Evolutionary conservation across 1,284 basidiomycete species (phyloP).

Genomic region (Flammula alnicola): DNA sequence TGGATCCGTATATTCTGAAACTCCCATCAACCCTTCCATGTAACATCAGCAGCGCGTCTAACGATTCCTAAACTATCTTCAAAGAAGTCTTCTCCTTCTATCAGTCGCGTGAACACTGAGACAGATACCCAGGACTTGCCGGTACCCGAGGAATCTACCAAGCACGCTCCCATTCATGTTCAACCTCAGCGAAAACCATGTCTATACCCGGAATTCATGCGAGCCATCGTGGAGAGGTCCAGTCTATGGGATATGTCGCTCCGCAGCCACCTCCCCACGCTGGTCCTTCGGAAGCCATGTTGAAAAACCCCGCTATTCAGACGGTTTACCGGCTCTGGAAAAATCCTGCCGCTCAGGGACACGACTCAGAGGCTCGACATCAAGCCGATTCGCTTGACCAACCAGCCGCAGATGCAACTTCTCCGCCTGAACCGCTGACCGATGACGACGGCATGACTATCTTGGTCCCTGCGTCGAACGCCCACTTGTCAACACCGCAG

Average conservation of each 20-base stretch:
- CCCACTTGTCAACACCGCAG: constrained; percentile 12
- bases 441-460: too few relatives aligned
- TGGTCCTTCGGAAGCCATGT: constrained; percentile 44
- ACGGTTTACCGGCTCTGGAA: constrained; percentile 75
- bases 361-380: too few relatives aligned
- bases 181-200: constrained; percentile 79
- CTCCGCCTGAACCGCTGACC: too few relatives aligned
- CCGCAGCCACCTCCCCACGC: constrained; percentile 42
- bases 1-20: constrained; percentile 24
- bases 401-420: neutral
- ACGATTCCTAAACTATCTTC: constrained; percentile 24
- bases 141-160: constrained; percentile 23
- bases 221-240: constrained; percentile 76
- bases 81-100: constrained; percentile 31
- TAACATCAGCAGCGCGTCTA: constrained; percentile 22
- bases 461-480: neutral
- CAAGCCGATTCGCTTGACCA: too few relatives aligned
- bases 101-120: constrained; percentile 30
- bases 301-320: constrained; percentile 59
- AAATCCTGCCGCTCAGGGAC: constrained; percentile 42
- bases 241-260: constrained; percentile 76
- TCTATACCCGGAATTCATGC: constrained; percentile 81
- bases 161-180: constrained; percentile 55
- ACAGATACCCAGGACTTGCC: constrained; percentile 24
- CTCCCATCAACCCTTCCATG: constrained; percentile 21